These are phyloP conservation scores for Penicillium dipodomyicola DNA, from an alignment of 495 filamentous ascomycete species.

Conservation along the genomic window DNA sequence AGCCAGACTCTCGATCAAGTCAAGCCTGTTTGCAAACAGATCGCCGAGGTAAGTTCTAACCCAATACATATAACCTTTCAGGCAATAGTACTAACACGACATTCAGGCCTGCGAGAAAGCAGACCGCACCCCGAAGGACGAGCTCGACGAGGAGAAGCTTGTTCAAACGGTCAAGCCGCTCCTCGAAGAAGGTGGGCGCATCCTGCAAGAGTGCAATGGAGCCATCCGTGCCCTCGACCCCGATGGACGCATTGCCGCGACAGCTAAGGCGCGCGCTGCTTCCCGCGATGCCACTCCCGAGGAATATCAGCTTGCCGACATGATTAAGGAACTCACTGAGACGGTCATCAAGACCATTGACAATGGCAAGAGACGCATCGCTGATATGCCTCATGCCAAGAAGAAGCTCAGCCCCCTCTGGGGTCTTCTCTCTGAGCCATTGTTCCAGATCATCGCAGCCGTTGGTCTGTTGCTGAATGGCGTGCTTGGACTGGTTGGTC, in stretches of 20 bases:
- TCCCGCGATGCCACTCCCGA: conserved; percentile 82
- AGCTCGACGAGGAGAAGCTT: conserved; percentile 86
- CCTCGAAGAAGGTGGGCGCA: conserved; percentile 77
- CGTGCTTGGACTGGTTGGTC: conserved; percentile 79
- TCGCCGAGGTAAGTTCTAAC: conserved; percentile 61
- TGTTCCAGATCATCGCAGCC: conserved; percentile 90
- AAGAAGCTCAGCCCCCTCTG: conserved; percentile 89
- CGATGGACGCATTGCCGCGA: conserved; percentile 79
- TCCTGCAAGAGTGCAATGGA: conserved; percentile 85
- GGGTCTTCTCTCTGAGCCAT: conserved; percentile 74
- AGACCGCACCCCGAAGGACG: conserved; percentile 80
- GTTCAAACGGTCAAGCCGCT: conserved; percentile 82
- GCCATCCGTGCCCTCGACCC: conserved; percentile 88
- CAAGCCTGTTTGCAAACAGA: conserved; percentile 82
- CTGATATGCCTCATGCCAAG: conserved; percentile 90
- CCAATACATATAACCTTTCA: neutral
- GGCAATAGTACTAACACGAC: conserved; percentile 21
- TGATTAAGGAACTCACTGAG: conserved; percentile 70
- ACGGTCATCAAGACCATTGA: conserved; percentile 75
- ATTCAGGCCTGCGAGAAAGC: conserved; percentile 71
- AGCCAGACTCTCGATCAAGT: conserved; percentile 78
- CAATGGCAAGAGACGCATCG: conserved; percentile 77
- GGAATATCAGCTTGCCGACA: conserved; percentile 80
- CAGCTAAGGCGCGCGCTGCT: conserved; percentile 77
- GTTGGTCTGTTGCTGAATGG: conserved; percentile 82